Evolutionary conservation across 768 basidiomycete genomes (phyloP).

Genomic region (Leccinum boreale): DNA sequence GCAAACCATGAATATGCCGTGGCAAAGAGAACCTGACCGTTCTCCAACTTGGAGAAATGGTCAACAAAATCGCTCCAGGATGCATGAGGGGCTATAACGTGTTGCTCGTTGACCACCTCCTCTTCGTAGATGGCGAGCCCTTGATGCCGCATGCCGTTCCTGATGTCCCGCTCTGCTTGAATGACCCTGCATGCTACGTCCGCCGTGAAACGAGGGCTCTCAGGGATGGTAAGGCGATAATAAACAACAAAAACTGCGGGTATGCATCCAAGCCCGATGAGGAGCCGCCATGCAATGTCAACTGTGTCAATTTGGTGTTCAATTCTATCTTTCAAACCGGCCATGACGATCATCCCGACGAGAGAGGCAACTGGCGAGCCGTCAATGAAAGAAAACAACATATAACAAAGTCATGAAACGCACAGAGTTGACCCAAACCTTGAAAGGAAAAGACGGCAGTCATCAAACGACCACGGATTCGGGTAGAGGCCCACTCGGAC

Average conservation of each 20-base stretch:
- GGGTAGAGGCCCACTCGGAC: conserved; percentile 79
- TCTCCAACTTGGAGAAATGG: conserved; percentile 69
- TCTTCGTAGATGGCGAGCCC: conserved; percentile 50
- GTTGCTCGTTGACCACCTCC: conserved; percentile 42
- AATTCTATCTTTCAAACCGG: conserved; percentile 59
- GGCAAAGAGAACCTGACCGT: conserved; percentile 74
- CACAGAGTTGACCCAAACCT: conserved; percentile 83
- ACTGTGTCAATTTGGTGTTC: conserved; percentile 42
- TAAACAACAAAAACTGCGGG: conserved; percentile 77
- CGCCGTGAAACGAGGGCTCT: conserved; percentile 89
- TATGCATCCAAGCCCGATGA: conserved; percentile 81
- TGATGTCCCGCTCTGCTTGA: conserved; percentile 68
- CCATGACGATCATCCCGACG: conserved; percentile 56
- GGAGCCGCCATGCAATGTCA: conserved; percentile 78
- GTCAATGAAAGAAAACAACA: background rate
- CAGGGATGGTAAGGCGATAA: conserved; percentile 87
- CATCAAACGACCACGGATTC: conserved; percentile 80
- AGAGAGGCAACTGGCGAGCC: conserved; percentile 51
- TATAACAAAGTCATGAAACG: conserved; percentile 17
- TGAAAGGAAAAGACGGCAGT: conserved; percentile 78
- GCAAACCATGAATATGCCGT: conserved; percentile 84
- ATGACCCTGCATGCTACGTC: conserved; percentile 77
- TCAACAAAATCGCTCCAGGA: conserved; percentile 57
- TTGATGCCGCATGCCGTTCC: conserved; percentile 52
- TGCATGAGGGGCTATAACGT: conserved; percentile 65